These are phyloP conservation scores for Phaeosphaeria sp. DNA, from an alignment of 2,329 filamentous ascomycete species.

Conservation along the genomic window DNA sequence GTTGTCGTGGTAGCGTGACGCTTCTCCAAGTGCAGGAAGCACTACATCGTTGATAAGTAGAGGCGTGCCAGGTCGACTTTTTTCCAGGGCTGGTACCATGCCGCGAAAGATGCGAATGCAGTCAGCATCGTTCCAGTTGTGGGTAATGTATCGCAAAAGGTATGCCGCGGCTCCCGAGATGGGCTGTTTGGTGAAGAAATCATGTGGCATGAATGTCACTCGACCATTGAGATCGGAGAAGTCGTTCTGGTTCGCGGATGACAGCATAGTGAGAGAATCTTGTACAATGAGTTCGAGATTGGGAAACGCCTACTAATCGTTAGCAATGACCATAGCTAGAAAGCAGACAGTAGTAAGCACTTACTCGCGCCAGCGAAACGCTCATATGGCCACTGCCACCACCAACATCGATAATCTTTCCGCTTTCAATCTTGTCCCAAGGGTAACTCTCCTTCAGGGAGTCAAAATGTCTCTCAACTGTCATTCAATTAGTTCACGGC, in stretches of 20 bases:
- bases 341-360: slow-evolving; percentile 14
- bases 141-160: slow-evolving; percentile 50
- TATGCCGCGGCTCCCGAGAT: slow-evolving; percentile 40
- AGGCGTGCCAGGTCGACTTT: slow-evolving; percentile 27
- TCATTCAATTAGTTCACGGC: neutral
- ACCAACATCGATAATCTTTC: slow-evolving; percentile 41
- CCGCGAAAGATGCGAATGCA: slow-evolving; percentile 44
- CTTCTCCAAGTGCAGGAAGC: slow-evolving; percentile 29
- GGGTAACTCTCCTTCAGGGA: slow-evolving; percentile 31
- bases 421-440: slow-evolving; percentile 29
- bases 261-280: slow-evolving; percentile 22
- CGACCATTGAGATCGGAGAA: slow-evolving; percentile 4
- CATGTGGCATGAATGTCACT: slow-evolving; percentile 18
- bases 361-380: slow-evolving; percentile 17
- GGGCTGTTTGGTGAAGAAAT: slow-evolving; percentile 31
- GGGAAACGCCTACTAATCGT: slow-evolving; percentile 6
- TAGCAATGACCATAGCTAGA: neutral
- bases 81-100: slow-evolving; percentile 44
- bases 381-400: slow-evolving; percentile 34
- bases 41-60: slow-evolving; percentile 46
- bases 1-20: slow-evolving; percentile 28
- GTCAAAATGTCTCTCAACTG: slow-evolving; percentile 33
- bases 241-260: slow-evolving; percentile 2
- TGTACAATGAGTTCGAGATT: slow-evolving; percentile 25
- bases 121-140: slow-evolving; percentile 51